phyloP scores from a whole-genome alignment of 345 rosid species.

The Microthlaspi erraticum region DNA sequence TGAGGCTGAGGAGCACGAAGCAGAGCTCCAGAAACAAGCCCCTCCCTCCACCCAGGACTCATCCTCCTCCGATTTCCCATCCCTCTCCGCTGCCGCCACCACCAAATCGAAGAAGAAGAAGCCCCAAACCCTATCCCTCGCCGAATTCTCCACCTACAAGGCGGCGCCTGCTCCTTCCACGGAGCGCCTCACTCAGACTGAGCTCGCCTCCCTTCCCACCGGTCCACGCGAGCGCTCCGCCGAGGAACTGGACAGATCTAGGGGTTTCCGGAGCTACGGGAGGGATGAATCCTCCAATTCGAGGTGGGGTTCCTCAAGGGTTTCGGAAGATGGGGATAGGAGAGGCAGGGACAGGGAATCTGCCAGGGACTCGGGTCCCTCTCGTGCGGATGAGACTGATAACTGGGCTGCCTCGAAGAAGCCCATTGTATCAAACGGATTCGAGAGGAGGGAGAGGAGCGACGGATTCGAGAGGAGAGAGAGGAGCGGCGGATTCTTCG shows the following conservation, averaged over 20 bases:
- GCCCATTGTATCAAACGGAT: conserved; percentile 48
- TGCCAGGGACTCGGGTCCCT: conserved; percentile 57
- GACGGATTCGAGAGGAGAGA: conserved; percentile 62
- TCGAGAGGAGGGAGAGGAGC: not conserved
- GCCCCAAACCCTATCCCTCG: conserved; percentile 66
- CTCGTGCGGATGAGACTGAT: conserved; percentile 92
- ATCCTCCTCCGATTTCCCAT: conserved; percentile 60
- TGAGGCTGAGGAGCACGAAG: conserved; percentile 85
- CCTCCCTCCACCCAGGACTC: conserved; percentile 15
- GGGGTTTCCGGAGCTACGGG: conserved; percentile 65
- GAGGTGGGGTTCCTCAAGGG: conserved; percentile 74
- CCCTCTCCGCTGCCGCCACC: conserved; percentile 67
- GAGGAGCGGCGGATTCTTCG: conserved; percentile 59
- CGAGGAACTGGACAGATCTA: conserved; percentile 79
- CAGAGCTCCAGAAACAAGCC: conserved; percentile 53
- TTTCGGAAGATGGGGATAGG: conserved; percentile 50
- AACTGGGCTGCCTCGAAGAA: conserved; percentile 86
- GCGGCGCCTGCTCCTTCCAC: conserved; percentile 38
- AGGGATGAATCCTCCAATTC: conserved; percentile 59
- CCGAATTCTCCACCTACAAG: conserved; percentile 57
- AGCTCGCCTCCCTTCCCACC: conserved; percentile 70
- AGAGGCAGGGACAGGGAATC: conserved; percentile 51
- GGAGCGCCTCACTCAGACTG: conserved; percentile 61
- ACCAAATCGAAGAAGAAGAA: conserved; percentile 83
- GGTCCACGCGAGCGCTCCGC: conserved; percentile 89